phyloP scores from a whole-genome alignment of 148 eudicot genomes.

The Spergularia bocconei region DNA sequence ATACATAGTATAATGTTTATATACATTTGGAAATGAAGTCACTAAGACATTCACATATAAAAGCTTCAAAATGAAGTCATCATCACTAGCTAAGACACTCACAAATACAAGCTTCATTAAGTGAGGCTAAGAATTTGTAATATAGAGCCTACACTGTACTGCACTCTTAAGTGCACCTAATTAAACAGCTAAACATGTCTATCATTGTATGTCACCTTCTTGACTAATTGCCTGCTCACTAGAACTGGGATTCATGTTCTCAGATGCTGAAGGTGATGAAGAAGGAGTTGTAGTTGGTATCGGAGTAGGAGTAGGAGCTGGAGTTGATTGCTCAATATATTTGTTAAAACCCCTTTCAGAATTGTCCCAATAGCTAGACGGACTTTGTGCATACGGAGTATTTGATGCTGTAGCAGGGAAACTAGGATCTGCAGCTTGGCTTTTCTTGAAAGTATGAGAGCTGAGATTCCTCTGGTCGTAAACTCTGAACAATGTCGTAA shows the following conservation, averaged over 20 bases:
- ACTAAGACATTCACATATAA: too few relatives aligned
- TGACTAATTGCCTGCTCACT: background rate
- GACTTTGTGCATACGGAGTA: conserved; percentile 24
- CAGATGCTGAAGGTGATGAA: background rate
- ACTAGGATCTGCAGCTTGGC: conserved; percentile 9
- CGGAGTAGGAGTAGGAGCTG: background rate
- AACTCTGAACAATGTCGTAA: conserved; percentile 9
- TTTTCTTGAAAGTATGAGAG: conserved; percentile 30
- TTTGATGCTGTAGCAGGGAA: conserved; percentile 10
- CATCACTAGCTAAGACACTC: background rate
- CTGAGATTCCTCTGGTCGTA: conserved; percentile 25
- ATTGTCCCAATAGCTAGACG: conserved; percentile 18
- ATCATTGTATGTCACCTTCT: background rate
- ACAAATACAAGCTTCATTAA: background rate
- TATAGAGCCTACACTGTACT: background rate
- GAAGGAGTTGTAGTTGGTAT: too few relatives aligned
- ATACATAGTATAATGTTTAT: too few relatives aligned
- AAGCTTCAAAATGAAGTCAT: too few relatives aligned
- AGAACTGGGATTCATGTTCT: background rate
- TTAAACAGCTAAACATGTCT: background rate
- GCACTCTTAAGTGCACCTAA: background rate
- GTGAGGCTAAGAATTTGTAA: background rate
- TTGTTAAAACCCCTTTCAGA: conserved; percentile 20
- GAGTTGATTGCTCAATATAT: conserved; percentile 1
- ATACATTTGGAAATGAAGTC: too few relatives aligned